phyloP scores from a whole-genome alignment of 148 eudicot genomes.

The Salicornia ramosissima region DNA sequence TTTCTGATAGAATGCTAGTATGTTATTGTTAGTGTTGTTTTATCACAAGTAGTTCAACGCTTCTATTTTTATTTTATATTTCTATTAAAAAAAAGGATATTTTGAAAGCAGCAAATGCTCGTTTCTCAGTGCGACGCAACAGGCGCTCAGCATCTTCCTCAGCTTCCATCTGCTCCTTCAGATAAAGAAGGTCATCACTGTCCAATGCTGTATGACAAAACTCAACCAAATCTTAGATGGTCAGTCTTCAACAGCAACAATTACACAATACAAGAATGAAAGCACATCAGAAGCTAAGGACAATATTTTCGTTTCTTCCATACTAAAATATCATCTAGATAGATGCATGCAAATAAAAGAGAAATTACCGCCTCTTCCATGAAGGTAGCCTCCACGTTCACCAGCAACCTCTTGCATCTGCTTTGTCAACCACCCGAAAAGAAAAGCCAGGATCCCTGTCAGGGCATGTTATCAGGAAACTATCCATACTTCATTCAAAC shows the following conservation, averaged over 20 bases:
- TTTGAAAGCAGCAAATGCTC: conserved; percentile 96
- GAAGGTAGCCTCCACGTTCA: conserved; percentile 99
- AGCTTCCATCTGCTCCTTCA: conserved; percentile 99
- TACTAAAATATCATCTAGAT: background rate
- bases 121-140: conserved; percentile 88
- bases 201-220: conserved; percentile 79
- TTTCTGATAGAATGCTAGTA: no score
- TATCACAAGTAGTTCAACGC: no score
- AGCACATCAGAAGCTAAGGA: background rate
- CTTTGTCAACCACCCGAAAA: conserved; percentile 57
- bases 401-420: conserved; percentile 99
- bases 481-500: conserved; percentile 23
- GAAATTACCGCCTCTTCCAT: conserved; percentile 88
- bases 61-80: no score
- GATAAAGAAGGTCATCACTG: conserved; percentile 96
- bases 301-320: background rate
- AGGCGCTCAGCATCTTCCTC: conserved; percentile 99
- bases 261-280: background rate
- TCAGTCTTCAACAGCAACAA: conserved; percentile 1
- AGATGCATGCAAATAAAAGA: conserved; percentile 1
- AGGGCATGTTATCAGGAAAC: conserved; percentile 91
- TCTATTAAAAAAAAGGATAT: conserved; percentile 60
- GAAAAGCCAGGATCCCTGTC: conserved; percentile 93
- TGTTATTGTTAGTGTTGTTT: no score
- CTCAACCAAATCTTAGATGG: conserved; percentile 28